Percentiles rank a stretch among this genome's conserved stretches.
These are phyloP conservation scores for Fusarium secorum DNA, from an alignment of 2,329 filamentous ascomycete species.

Conservation along the genomic window DNA sequence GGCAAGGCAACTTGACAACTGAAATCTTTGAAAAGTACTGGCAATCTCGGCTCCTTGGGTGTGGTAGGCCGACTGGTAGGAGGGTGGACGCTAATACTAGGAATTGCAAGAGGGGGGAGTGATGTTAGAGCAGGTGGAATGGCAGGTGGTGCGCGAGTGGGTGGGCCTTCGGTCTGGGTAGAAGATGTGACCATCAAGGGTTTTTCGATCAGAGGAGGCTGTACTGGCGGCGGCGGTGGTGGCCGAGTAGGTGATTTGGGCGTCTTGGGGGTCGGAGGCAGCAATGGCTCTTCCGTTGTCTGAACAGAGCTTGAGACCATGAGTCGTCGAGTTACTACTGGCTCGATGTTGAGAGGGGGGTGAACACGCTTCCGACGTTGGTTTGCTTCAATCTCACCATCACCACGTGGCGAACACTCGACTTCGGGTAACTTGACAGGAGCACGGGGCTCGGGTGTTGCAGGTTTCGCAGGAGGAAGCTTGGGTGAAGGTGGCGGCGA, in stretches of 20 bases:
- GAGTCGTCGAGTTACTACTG: conserved; percentile 47
- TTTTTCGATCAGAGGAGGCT: conserved; percentile 46
- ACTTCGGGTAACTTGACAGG: conserved; percentile 52
- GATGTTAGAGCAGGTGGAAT: conserved; percentile 33
- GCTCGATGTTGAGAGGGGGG: conserved; percentile 60
- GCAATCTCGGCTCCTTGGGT: conserved; percentile 75
- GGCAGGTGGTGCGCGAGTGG: conserved; percentile 2
- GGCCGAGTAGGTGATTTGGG: conserved; percentile 50
- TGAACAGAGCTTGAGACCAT: conserved; percentile 74
- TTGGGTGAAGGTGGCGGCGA: conserved; percentile 82
- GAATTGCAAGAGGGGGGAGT: conserved; percentile 65
- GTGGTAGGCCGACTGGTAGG: conserved; percentile 84
- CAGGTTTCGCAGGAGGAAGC: conserved; percentile 50
- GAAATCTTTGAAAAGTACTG: conserved; percentile 83
- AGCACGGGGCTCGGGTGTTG: conserved; percentile 53
- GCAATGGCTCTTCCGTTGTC: conserved; percentile 68
- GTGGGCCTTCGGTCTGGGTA: conserved; percentile 65
- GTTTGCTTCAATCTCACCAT: conserved; percentile 74
- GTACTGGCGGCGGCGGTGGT: conserved; percentile 47
- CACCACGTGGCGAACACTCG: conserved; percentile 55
- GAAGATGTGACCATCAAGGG: conserved; percentile 60
- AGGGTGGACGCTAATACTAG: conserved; percentile 90
- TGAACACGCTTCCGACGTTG: conserved; percentile 75
- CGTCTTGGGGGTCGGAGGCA: conserved; percentile 68
- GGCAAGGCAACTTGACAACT: conserved; percentile 75